Base-by-base conservation (phyloP, 164 flowering plant species). In the Chloranthus sessilifolius region DNA sequence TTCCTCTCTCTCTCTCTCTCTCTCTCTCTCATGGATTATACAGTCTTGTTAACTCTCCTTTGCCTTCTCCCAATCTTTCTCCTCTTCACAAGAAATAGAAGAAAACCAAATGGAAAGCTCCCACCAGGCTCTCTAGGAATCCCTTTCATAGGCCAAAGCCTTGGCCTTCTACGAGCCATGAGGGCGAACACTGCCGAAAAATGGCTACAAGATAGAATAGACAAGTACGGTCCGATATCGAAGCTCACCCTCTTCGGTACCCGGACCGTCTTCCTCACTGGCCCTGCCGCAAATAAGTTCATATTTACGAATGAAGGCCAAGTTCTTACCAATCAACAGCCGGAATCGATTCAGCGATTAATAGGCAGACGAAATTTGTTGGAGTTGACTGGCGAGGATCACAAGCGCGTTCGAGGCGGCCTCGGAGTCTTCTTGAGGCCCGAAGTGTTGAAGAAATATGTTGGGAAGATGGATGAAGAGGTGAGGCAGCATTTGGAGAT, bases 231-330 rank as follows among this genome's bases (percentile, higher is more conserved):
- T 14, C 64, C 74, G 1, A 28, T 69, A 3, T 69, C 61, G 9
- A 69, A 75, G 61, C 59, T 69, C 14, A 63, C 54, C 29, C 65
- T 72, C 20, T 75, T 66, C 49, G 76, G 74, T 7, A 51, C 55
- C 14, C 76, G 67, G 14, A 63, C 74, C 3, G 70, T 66, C 6
- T 55, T 72, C 35, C 44, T 75, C 12, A 31, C 25, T 34, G 80
- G 80, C 2, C 63, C 49, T n/a, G 72, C 72, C 5, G 74, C 76
- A 16, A 72, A 75, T 53, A 75, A 66, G 52, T 66, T 71, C 39
- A 23, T 75, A 2, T 66, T 63, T 36, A 60, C 67, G 12, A 42
- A 53, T 42, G 67, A 60, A 10, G 41, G 52, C 27, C 38, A 48
- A 47, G 47, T 39, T 0, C 42, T 75, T 1, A 47, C 42, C 43